Base-by-base conservation (phyloP, 805 yeast genomes). In the Priceomyces fermenticarens region DNA sequence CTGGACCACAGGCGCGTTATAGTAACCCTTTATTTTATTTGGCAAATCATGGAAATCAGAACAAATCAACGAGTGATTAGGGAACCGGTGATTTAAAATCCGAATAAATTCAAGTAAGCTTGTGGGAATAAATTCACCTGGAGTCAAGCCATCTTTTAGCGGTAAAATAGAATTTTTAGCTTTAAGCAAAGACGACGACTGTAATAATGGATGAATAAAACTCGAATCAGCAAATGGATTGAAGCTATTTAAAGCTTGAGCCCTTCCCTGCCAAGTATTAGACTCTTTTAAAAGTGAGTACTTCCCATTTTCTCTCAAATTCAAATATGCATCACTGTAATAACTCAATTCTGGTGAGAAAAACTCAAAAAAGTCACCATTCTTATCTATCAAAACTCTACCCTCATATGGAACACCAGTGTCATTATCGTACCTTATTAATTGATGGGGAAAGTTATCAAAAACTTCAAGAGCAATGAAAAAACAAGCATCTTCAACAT, bases 81-180 rank as follows among this genome's bases (percentile, higher is more conserved):
- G 95, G 59, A 88, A 88, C 44, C 75, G 68, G 26, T 73, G 69
- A 42, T 77, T 73, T 40, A 88, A 70, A 6, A 83, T 71, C 35
- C 78, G 77, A 58, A 86, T 77, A 37, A 88, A 73, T 57, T 84
- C 77, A 23, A 84, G 51, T 25, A 83, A 67, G 41, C 89, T 65
- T 0, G 95, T 85, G n/a, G 96, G 96, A 26, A 88, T 77, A 58
- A 77, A 88, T 54, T 88, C 96, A 0, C 88, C 84, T 2, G 78
- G 80, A 0, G 88, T 72, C 25, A 88, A 61, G 38, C 79, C 74
- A 38, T 83, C 86, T 44, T 82, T 72, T 52, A 84, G 71, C 1
- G 95, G 95, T 31, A 81, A 68, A 1, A 83, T 20, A 27, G 75
- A 60, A 49, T 83, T 73, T 41, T 74, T 68, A 42, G 74, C 45